A percentile compares a stretch with the other conserved stretches of the same genome.
These are phyloP conservation scores for Cyphellophora attinorum DNA, from an alignment of 2,329 filamentous ascomycete genomes.

Conservation along the genomic window DNA sequence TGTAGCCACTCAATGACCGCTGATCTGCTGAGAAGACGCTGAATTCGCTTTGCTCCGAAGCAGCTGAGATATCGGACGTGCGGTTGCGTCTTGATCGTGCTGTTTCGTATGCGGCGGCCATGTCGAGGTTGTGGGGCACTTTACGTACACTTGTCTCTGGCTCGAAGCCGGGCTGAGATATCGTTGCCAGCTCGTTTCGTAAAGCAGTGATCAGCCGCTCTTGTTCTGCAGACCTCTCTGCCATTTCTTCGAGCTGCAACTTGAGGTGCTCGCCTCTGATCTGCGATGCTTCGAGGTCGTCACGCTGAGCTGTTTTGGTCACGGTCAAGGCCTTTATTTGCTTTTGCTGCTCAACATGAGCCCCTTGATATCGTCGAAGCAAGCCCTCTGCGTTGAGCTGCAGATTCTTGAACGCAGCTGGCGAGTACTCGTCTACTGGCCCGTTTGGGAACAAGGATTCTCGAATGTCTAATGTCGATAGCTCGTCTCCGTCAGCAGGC, in stretches of 20 bases:
- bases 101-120: conserved; percentile 23
- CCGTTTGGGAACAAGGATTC: conserved; percentile 45
- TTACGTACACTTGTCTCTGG: conserved; percentile 18
- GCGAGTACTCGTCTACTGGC: conserved; percentile 37
- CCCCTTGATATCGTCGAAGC: conserved; percentile 44
- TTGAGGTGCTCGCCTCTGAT: conserved; percentile 49
- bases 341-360: conserved; percentile 44
- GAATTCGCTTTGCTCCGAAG: conserved; percentile 44
- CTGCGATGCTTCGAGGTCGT: conserved; percentile 52
- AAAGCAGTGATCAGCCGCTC: conserved; percentile 46
- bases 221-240: conserved; percentile 44
- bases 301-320: conserved; percentile 48
- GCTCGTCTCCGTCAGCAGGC: conserved; percentile 36
- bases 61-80: conserved; percentile 30
- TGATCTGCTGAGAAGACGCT: conserved; percentile 32
- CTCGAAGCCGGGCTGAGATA: conserved; percentile 13
- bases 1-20: not conserved
- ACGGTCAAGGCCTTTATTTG: conserved; percentile 41
- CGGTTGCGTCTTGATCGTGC: conserved; percentile 25
- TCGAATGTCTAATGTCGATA: conserved; percentile 46
- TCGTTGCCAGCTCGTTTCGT: conserved; percentile 33
- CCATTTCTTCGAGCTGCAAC: conserved; percentile 52
- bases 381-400: conserved; percentile 47
- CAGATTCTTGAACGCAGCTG: conserved; percentile 47
- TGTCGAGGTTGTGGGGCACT: conserved; percentile 16